Base-by-base conservation (phyloP, 257 asterid genomes). In the Nicotiana attenuata region DNA sequence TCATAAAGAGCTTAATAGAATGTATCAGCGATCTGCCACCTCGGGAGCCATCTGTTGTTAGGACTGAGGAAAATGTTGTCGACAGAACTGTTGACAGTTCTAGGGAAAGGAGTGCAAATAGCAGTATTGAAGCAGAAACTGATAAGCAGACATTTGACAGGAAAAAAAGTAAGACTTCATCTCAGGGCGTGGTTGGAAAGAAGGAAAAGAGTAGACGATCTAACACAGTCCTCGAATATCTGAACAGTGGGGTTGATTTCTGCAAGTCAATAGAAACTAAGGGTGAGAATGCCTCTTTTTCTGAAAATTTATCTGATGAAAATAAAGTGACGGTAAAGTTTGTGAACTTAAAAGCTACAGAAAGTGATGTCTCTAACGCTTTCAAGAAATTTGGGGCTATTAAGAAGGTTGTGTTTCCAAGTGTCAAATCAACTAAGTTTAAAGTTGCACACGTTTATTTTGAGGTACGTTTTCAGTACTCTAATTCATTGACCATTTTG, bases 311-410 rank as follows among this genome's bases (percentile, higher is more conserved):
- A 80, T 33, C 87, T 17, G 81, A 75, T 78, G 80, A 85, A 81
- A 80, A 88, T 79, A 87, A 79, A 88, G 88, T 83, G 50, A 59
- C 87, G 19, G 84, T 92, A 75, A 88, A 84, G 82, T 90, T 92
- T 83, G 63, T 92, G 81, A 53, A 1, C 7, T 24, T 10, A 28
- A 0, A 1, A 10, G 26, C 28, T 11, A 28, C 29, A 10, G 47
- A 80, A 69, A 17, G 3, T 0, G 55, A 78, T 5, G 2, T 89
- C 67, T 17, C 10, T 41, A 0, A 26, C 0, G 13, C 0, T 26
- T 88, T 92, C 81, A 22, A 41, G 22, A 10, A n/a, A 35, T 89
- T 84, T 81, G 94, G 91, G 65, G 85, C 82, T 77, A 84, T 92
- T 80, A 59, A 82, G 83, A 84, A 85, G 65, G 82, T 88, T 81